Conservation (phyloP, 2,329 filamentous ascomycete species). For the Lasiodiplodia hormozganensis region DNA sequence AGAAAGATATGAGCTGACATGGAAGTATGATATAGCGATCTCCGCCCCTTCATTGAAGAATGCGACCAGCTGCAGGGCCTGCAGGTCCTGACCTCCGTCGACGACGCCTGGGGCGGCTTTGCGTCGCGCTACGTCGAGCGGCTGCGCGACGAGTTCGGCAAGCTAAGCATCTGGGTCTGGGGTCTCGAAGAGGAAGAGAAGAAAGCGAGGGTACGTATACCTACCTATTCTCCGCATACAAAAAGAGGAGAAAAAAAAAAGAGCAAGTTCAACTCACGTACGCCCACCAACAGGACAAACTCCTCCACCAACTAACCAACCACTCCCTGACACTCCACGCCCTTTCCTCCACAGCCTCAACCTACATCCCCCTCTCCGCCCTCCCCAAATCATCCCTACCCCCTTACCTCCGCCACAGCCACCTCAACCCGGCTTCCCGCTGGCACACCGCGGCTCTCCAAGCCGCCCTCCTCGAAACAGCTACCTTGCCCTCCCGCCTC, state of each 20-base stretch:
- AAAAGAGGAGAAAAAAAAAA: too few relatives aligned
- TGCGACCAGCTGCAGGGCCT: constrained; percentile 91
- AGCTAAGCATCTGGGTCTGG: constrained; percentile 82
- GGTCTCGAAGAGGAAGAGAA: constrained; percentile 69
- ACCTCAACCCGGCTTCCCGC: constrained; percentile 66
- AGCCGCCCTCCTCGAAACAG: constrained; percentile 77
- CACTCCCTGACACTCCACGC: constrained; percentile 74
- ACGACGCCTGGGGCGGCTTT: constrained; percentile 61
- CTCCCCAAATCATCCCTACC: constrained; percentile 72
- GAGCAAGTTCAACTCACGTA: too few relatives aligned
- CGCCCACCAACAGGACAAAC: constrained; percentile 65
- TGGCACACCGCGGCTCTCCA: constrained; percentile 86
- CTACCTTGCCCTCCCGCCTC: constrained; percentile 77
- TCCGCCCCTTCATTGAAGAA: constrained; percentile 88
- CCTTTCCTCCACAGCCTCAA: constrained; percentile 73
- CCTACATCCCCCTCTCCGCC: constrained; percentile 75
- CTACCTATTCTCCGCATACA: too few relatives aligned
- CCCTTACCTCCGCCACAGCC: constrained; percentile 54
- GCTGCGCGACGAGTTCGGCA: constrained; percentile 84
- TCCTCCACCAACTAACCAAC: constrained; percentile 72
- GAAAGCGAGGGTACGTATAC: not conserved
- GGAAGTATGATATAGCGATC: constrained; percentile 56
- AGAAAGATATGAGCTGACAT: not conserved
- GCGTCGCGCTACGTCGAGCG: constrained; percentile 61
- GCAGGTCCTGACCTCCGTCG: constrained; percentile 65